Percentiles rank a stretch among this genome's conserved stretches.
These are phyloP conservation scores for Hymenoscyphus fructigenus DNA, from an alignment of 2,329 filamentous ascomycete genomes.

Conservation along the genomic window DNA sequence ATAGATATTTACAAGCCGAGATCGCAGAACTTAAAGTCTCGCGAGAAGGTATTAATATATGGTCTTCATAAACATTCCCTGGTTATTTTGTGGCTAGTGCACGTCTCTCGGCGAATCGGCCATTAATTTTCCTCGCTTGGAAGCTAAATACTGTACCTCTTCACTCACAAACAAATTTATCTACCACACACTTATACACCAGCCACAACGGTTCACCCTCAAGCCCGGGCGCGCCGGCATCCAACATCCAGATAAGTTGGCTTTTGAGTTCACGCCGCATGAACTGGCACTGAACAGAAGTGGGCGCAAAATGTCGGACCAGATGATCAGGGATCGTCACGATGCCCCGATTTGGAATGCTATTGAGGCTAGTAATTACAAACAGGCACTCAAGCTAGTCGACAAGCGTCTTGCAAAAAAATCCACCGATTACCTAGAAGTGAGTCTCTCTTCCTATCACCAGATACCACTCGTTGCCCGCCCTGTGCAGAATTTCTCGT, in stretches of 20 bases:
- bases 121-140: constrained; percentile 4
- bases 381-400: constrained; percentile 38
- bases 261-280: constrained; percentile 7
- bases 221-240: not conserved
- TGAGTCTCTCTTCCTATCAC: constrained; percentile 21
- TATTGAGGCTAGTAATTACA: constrained; percentile 37
- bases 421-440: constrained; percentile 34
- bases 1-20: no score
- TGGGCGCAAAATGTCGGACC: constrained; percentile 28
- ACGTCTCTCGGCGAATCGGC: constrained; percentile 1
- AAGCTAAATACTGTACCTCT: not conserved
- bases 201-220: constrained; percentile 1
- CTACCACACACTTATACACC: not conserved
- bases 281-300: constrained; percentile 5
- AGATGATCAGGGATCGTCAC: constrained; percentile 30
- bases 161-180: constrained; percentile 1
- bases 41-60: not conserved
- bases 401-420: constrained; percentile 38
- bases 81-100: not conserved
- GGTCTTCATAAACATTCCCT: not conserved
- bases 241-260: not conserved
- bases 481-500: not conserved
- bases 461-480: not conserved
- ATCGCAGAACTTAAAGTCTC: no score
- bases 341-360: constrained; percentile 37